These are phyloP conservation scores for Setomelanomma holmii DNA, from an alignment of 2,329 filamentous ascomycete genomes.

Conservation along the genomic window DNA sequence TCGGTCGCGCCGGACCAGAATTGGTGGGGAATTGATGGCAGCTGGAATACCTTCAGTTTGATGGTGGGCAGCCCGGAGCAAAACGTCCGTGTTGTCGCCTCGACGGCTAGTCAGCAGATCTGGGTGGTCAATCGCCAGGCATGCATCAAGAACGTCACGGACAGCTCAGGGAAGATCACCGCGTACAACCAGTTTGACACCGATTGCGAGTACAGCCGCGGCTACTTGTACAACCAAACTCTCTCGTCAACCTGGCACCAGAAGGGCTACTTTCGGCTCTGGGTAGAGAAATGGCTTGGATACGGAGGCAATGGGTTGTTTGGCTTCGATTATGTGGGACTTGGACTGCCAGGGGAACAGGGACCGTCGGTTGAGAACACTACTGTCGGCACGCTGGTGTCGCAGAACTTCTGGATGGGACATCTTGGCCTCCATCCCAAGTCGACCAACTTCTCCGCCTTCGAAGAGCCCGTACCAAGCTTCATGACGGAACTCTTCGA, in stretches of 20 bases:
- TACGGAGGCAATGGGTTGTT: constrained; percentile 69
- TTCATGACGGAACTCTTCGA: constrained; percentile 62
- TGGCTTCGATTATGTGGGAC: constrained; percentile 59
- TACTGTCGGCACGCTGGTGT: constrained; percentile 51
- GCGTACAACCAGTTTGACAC: constrained; percentile 25
- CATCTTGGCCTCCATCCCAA: constrained; percentile 58
- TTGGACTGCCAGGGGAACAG: constrained; percentile 49
- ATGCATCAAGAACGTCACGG: constrained; percentile 30
- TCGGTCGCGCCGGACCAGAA: constrained; percentile 46
- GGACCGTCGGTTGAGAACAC: constrained; percentile 53
- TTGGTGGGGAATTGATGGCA: constrained; percentile 48
- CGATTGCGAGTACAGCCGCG: constrained; percentile 63
- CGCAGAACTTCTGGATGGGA: constrained; percentile 55
- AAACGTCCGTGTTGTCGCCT: constrained; percentile 65
- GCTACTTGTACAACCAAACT: constrained; percentile 63
- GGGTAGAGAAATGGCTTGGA: constrained; percentile 63
- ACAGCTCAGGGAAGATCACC: constrained; percentile 54
- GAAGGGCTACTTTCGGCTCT: constrained; percentile 67
- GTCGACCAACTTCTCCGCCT: constrained; percentile 59
- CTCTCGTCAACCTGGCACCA: constrained; percentile 65
- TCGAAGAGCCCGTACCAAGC: constrained; percentile 61
- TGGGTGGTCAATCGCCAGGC: constrained; percentile 64
- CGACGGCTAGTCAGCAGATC: constrained; percentile 73
- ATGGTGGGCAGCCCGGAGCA: constrained; percentile 63
- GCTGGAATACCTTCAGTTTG: constrained; percentile 73